Evolutionary conservation across 441 rosid species (phyloP), one percentile per base, ranked within the genome.

Genomic region (Populus hybrid): DNA sequence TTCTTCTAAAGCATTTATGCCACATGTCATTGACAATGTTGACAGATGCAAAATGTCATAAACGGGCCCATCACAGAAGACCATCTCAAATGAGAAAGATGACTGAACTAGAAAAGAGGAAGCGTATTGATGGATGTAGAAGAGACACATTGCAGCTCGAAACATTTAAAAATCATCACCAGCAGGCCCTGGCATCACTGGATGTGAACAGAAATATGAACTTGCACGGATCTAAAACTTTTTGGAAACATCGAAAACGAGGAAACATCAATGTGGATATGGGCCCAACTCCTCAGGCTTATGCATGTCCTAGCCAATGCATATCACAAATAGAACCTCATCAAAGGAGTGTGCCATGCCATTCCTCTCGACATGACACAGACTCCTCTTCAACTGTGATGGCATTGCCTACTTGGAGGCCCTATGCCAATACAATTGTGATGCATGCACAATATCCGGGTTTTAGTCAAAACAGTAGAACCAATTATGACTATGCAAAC

Each of bases 21-120:
- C 34, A 67, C 46, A 50, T 26, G 59, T 50, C 32, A 8, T 70
- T 77, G 24, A 53, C 75, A 53, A 67, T 83, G 38, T 77, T 82
- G 50, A 76, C 83, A 89, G 94, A 83, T 81, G 77, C 78, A 61
- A 86, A 85, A 78, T 79, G 23, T 66, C 83, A 73, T 71, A 87
- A 83, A 80, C 84, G 82, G 77, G 83, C 72, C 28, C 78, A 61
- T 75, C 81, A 77, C 57, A 36, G 77, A 71, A 82, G 77, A 77
- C 82, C 83, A 67, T 76, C 80, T 61, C 73, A 34, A 69, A 30
- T 30, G 32, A 30, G 32, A 30, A 81, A 76, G 83, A 75, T 79
- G 53, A 80, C 79, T 68, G 80, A 79, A 80, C 71, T 59, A 16
- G 78, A 61, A 69, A 83, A 77, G 53, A 73, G 73, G 26, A 84